phyloP scores from a whole-genome alignment of 2,329 filamentous ascomycete species.

The Ophiostoma populinum region DNA sequence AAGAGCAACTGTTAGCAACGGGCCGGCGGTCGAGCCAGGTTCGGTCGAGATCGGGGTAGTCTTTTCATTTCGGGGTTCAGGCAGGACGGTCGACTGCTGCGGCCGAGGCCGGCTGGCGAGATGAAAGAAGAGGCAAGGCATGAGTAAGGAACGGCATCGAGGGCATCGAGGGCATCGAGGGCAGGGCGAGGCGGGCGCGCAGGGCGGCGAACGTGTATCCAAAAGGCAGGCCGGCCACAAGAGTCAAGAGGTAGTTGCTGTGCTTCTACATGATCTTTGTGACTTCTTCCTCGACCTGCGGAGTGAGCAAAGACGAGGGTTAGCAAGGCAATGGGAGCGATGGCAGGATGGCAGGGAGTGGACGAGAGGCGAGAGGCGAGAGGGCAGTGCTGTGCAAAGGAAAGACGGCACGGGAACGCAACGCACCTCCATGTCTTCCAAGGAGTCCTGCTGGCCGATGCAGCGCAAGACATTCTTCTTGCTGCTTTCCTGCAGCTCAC shows the following conservation, averaged over 20 bases:
- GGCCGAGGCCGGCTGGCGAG: too few species aligned
- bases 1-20: constrained; percentile 10
- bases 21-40: too few species aligned
- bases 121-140: too few species aligned
- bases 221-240: neutral
- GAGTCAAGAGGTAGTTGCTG: neutral
- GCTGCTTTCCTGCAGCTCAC: constrained; percentile 96
- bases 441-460: constrained; percentile 90
- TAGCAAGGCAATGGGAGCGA: constrained; percentile 21
- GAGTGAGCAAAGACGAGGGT: constrained; percentile 23
- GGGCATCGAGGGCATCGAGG: too few species aligned
- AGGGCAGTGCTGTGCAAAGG: neutral
- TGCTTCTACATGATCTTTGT: constrained; percentile 65
- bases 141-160: too few species aligned
- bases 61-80: too few species aligned
- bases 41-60: too few species aligned
- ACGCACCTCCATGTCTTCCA: constrained; percentile 93
- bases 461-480: constrained; percentile 97
- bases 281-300: constrained; percentile 75
- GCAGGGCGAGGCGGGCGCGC: too few species aligned
- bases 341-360: neutral
- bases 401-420: too few species aligned
- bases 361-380: neutral
- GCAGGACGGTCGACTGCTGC: too few species aligned
- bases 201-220: too few species aligned